Evolutionary conservation across 1,284 basidiomycete genomes (phyloP), one percentile per base, ranked within the genome.

Genomic region (Pisolithus thermaeus): DNA sequence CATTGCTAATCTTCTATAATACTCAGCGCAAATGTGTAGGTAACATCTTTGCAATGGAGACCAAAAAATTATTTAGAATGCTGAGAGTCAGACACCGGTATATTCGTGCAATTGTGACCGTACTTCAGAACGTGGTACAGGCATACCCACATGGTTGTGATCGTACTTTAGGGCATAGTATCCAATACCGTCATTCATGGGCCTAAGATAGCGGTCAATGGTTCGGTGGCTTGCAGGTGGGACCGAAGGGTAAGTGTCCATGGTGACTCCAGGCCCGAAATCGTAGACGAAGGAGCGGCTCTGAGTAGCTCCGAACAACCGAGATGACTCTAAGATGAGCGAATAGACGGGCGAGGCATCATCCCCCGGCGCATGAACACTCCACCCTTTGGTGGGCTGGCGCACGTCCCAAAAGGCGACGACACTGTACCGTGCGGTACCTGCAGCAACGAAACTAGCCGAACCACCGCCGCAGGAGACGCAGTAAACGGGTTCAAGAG

Each of bases 371-470:
- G 83, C 83, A 62, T 88, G 80, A 2, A 88, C 81, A 56, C 82
- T 85, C 83, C 85, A 89, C 2, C 87, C 87, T 22, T 56, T 63
- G 7, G 61, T 67, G 0, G 83, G 73, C 22, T 71, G 71, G 22
- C 88, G 81, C 27, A 87, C 73, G 63, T 90, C 88, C 83, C 85
- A 90, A 56, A 90, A 82, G 1, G 84, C 79, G 47, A 90, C 78
- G 23, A 89, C 78, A 52, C 82, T 80, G 61, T 90, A 84, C 11
- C 84, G 75, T 12, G 85, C 85, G 7, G 81, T 79, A n/a, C 88
- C 88, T 2, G 85, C 87, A 5, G 83, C 80, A 43, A 90, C 73
- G 59, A 84, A 76, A 51, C 73, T 74, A 12, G 73, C 73, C n/a
- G 73, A 72, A 1, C 85, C 86, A 7, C 86, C 87, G 27, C 87